Percentiles rank a stretch among this genome's conserved stretches.
phyloP scores from a whole-genome alignment of 2,329 filamentous ascomycete genomes.

The Colletotrichum australisinense region DNA sequence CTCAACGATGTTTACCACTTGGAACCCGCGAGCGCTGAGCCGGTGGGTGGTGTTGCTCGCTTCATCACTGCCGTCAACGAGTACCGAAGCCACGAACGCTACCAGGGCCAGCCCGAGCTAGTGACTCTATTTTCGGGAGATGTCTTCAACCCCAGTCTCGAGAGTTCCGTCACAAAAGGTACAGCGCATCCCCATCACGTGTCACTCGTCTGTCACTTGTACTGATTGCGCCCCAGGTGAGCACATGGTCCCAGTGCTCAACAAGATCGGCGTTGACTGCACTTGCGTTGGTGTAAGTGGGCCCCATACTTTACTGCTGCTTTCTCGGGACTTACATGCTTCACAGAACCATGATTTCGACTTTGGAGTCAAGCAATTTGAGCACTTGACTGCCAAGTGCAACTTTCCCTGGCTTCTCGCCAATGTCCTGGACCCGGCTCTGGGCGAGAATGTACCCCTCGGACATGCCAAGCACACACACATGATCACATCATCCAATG shows the following conservation, averaged over 20 bases:
- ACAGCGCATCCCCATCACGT: background rate
- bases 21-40: conserved; percentile 79
- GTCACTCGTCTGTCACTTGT: background rate
- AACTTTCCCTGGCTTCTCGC: conserved; percentile 90
- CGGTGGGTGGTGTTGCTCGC: conserved; percentile 82
- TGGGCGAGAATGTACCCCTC: conserved; percentile 80
- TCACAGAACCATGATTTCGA: conserved; percentile 88
- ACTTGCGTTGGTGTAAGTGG: conserved; percentile 82
- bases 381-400: conserved; percentile 78
- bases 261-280: conserved; percentile 79
- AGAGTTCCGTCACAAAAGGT: conserved; percentile 91
- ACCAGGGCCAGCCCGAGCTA: conserved; percentile 71
- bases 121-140: conserved; percentile 91
- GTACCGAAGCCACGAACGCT: conserved; percentile 74
- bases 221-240: conserved; percentile 58
- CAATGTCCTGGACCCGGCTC: conserved; percentile 86
- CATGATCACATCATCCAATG: conserved; percentile 84
- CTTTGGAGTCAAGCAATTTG: conserved; percentile 87
- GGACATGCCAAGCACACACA: conserved; percentile 80
- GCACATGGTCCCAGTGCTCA: conserved; percentile 91
- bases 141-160: conserved; percentile 90
- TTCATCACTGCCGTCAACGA: conserved; percentile 84
- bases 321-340: conserved; percentile 27
- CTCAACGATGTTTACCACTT: conserved; percentile 97
- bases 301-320: conserved; percentile 18